Base-by-base conservation (phyloP, 2,329 filamentous ascomycete species). In the Ascochyta koolunga region DNA sequence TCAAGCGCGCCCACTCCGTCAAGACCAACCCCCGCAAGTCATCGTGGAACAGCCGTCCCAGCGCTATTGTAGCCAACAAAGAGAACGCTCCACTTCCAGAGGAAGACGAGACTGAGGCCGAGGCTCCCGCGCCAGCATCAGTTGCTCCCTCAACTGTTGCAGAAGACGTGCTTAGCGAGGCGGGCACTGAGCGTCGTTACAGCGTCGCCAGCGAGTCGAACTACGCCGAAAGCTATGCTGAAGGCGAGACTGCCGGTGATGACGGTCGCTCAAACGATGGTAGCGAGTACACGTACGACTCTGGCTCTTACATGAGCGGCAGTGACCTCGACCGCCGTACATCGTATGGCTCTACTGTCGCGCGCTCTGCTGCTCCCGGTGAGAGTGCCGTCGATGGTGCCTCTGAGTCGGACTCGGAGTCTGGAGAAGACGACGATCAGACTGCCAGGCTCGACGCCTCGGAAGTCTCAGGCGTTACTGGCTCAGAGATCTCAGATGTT, bases 301-400 rank as follows among this genome's bases (percentile, higher is more conserved):
- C 77, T n/a, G 78, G 78, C n/a, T 76, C 75, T 2, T 81, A 81
- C 67, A 74, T 80, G 69, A 80, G 77, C 1, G 79, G 78, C 46
- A 79, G 74, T 55, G 78, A 80, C 32, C 58, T 78, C 10, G 64
- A 67, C 43, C 71, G 78, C n/a, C 74, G 79, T 22, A 77, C 73
- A 6, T 79, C 77, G 13, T 71, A 77, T 25, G 77, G 76, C 29
- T 76, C 76, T 4, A 68, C 69, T 5, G 13, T 37, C n/a, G 64
- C 72, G 19, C 70, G 68, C 40, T 76, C 74, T 9, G 69, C 68
- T 0, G 56, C 60, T 21, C 60, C 59, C 21, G 73, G 68, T 5
- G 65, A 65, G 13, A 65, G 69, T 22, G 66, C 59, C n/a, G 65
- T 72, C 44, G 69, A 72, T 6, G 69, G 69, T 41, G 68, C 64